Conservation (phyloP, 2,329 filamentous ascomycete species). For the Aureobasidium pullulans region DNA sequence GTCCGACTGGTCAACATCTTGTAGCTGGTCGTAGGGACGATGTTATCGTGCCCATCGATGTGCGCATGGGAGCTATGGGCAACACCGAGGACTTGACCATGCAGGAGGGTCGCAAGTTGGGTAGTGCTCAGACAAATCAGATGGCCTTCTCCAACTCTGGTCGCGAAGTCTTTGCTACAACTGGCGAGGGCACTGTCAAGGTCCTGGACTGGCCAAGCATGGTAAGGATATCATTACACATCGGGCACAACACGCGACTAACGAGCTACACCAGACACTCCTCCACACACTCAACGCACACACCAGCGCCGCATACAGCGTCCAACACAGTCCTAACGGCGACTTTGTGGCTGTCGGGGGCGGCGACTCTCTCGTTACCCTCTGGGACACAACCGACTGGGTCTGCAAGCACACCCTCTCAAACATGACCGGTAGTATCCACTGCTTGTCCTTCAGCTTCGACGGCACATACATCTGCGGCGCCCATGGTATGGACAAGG, state of each 20-base stretch:
- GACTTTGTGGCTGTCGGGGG: constrained; percentile 68
- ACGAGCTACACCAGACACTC: constrained; percentile 26
- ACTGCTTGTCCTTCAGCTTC: constrained; percentile 68
- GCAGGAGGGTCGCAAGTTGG: constrained; percentile 14
- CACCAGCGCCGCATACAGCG: constrained; percentile 62
- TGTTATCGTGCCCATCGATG: constrained; percentile 25
- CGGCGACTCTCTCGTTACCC: constrained; percentile 64
- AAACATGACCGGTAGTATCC: constrained; percentile 61
- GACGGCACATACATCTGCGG: constrained; percentile 69
- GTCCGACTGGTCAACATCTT: constrained; percentile 61
- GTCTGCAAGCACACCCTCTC: constrained; percentile 65
- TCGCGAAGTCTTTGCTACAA: constrained; percentile 62
- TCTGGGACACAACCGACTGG: constrained; percentile 75
- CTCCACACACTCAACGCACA: constrained; percentile 60
- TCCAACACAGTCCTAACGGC: constrained; percentile 63
- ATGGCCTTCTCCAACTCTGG: constrained; percentile 68
- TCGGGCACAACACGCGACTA: neutral
- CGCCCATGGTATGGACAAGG: constrained; percentile 46
- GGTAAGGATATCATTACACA: constrained; percentile 21
- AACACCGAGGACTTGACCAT: constrained; percentile 13
- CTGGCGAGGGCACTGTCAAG: constrained; percentile 61
- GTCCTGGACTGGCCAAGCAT: constrained; percentile 61
- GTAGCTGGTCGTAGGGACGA: constrained; percentile 66
- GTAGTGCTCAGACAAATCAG: constrained; percentile 55
- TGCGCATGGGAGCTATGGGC: constrained; percentile 18